Evolutionary conservation across 768 basidiomycete genomes (phyloP).

Genomic region (Mycena latifolia): DNA sequence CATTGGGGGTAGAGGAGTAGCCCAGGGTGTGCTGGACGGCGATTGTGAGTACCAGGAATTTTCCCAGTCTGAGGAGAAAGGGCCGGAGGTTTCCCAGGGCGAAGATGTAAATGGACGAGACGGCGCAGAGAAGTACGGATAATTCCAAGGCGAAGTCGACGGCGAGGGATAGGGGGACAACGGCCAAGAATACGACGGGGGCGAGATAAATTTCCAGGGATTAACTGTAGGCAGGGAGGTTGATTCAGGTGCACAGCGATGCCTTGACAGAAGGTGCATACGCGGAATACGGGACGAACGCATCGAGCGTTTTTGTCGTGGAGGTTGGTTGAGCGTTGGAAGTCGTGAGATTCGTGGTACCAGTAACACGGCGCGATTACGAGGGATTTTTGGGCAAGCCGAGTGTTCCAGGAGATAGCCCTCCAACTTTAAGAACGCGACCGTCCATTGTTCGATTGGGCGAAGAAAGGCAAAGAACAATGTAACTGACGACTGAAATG

Average conservation of each 20-base stretch:
- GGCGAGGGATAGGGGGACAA: conserved; percentile 2
- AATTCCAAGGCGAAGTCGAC: conserved; percentile 1
- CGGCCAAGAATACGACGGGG: neutral
- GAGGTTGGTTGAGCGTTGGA: neutral
- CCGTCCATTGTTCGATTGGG: conserved; percentile 12
- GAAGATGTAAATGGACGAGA: neutral
- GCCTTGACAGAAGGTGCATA: neutral
- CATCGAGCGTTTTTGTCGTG: conserved; percentile 7
- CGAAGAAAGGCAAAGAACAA: conserved; percentile 1
- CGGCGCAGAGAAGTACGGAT: neutral
- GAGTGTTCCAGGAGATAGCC: neutral
- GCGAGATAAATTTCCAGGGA: neutral
- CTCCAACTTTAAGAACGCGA: neutral
- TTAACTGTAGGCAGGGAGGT: neutral
- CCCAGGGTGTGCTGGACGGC: conserved; percentile 4
- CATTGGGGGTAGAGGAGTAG: neutral
- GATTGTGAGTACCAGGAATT: conserved; percentile 10
- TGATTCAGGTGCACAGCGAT: neutral
- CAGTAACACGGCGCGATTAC: conserved; percentile 8
- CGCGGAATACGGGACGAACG: neutral
- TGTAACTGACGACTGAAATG: neutral
- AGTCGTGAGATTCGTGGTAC: conserved; percentile 18
- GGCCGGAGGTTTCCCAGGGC: neutral
- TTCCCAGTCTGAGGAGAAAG: neutral
- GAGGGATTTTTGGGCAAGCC: conserved; percentile 20